A percentile compares a stretch with the other conserved stretches of the same genome.
phyloP scores from a whole-genome alignment of 148 eudicot genomes.

The Drosera capensis region DNA sequence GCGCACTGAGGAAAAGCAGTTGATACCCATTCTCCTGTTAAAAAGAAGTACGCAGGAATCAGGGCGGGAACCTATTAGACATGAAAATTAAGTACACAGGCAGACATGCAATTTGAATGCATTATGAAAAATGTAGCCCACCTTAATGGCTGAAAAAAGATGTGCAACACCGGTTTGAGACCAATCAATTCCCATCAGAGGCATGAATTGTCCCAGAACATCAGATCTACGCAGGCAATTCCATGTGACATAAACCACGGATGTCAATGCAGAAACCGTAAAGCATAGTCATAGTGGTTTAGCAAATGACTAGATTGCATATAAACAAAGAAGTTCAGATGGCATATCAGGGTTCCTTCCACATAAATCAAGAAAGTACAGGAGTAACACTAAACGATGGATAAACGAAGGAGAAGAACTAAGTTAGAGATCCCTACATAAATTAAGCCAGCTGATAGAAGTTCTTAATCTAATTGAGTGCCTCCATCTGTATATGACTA shows the following conservation, averaged over 20 bases:
- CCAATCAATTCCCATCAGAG: constrained; percentile 94
- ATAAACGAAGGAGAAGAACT: no score
- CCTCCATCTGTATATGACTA: no score
- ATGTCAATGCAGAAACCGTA: background rate
- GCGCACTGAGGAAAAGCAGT: constrained; percentile 87
- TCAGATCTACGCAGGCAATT: constrained; percentile 50
- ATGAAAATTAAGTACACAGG: background rate
- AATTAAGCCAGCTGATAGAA: no score
- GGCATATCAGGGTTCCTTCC: no score
- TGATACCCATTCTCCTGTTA: constrained; percentile 99
- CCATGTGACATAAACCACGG: constrained; percentile 2
- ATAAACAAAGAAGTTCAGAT: no score
- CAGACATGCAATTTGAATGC: background rate
- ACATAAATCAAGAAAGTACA: no score
- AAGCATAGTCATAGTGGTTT: background rate
- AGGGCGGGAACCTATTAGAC: background rate
- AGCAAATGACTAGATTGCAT: background rate
- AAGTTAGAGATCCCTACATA: no score
- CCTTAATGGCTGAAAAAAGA: constrained; percentile 96
- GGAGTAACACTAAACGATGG: no score
- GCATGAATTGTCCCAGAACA: constrained; percentile 98
- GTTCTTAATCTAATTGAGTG: no score
- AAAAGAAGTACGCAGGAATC: no score
- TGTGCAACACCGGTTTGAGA: constrained; percentile 93
- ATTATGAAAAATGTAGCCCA: constrained; percentile 10